phyloP scores from a whole-genome alignment of 2,329 filamentous ascomycete genomes.

The Trichoderma arundinaceum region DNA sequence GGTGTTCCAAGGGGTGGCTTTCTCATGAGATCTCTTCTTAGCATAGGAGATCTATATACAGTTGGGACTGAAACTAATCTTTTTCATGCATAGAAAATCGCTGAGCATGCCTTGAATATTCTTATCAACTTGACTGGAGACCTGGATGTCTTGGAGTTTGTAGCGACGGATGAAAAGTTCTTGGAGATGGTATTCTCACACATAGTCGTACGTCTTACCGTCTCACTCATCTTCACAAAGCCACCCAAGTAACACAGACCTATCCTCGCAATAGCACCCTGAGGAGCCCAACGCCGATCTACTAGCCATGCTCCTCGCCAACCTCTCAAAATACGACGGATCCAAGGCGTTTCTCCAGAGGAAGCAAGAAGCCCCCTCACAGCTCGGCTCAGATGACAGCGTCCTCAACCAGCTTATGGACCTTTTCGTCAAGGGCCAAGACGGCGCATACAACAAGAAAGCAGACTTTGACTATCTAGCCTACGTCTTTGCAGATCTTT shows the following conservation, averaged over 20 bases:
- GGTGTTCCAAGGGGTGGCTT: constrained; percentile 41
- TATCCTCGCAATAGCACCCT: constrained; percentile 56
- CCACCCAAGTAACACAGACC: not conserved
- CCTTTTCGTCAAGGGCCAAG: constrained; percentile 91
- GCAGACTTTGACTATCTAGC: constrained; percentile 92
- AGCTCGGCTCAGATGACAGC: constrained; percentile 72
- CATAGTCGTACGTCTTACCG: constrained; percentile 67
- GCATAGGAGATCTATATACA: not conserved
- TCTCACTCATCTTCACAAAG: not conserved
- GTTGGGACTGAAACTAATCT: not conserved
- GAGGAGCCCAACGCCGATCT: constrained; percentile 84
- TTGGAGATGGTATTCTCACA: constrained; percentile 73
- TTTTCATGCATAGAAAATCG: constrained; percentile 67
- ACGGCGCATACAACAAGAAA: constrained; percentile 79
- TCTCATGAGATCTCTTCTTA: not conserved
- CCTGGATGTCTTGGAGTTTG: constrained; percentile 70
- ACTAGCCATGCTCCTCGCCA: constrained; percentile 89
- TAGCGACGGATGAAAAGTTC: constrained; percentile 82
- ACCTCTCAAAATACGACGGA: constrained; percentile 80
- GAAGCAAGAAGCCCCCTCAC: constrained; percentile 70
- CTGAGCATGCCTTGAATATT: constrained; percentile 90
- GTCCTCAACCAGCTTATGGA: constrained; percentile 92
- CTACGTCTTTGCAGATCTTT: constrained; percentile 92
- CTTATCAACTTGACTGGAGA: constrained; percentile 87
- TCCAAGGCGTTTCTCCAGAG: constrained; percentile 71